Conservation (phyloP, 192 early-diverging fungal genomes). For the Dissophora globulifera region DNA sequence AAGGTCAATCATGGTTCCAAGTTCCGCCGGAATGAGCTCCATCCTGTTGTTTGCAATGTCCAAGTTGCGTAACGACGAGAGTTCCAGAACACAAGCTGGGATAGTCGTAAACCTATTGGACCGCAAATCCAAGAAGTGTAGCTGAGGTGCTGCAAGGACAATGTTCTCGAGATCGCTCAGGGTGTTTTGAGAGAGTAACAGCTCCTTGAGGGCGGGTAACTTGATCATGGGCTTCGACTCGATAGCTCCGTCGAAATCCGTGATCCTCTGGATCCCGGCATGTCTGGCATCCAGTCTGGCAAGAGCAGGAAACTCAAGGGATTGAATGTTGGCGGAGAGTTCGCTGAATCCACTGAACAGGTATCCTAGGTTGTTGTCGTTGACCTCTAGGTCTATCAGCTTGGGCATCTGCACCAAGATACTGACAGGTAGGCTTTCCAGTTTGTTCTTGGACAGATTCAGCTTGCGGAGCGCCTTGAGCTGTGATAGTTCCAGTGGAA, state of each 20-base stretch:
- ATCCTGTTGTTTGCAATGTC: conserved; percentile 63
- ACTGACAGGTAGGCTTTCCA: conserved; percentile 42
- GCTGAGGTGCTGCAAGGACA: conserved; percentile 29
- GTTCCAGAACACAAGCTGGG: conserved; percentile 49
- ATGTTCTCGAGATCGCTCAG: conserved; percentile 47
- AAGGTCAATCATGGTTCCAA: conserved; percentile 58
- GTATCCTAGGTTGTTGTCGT: conserved; percentile 43
- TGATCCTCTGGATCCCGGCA: conserved; percentile 41
- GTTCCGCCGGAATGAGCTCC: conserved; percentile 50
- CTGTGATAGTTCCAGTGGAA: conserved; percentile 52
- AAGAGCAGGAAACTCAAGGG: conserved; percentile 1
- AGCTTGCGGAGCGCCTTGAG: conserved; percentile 52
- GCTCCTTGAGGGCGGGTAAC: conserved; percentile 57
- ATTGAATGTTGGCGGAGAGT: neutral
- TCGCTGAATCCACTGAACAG: conserved; percentile 43
- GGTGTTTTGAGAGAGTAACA: conserved; percentile 53
- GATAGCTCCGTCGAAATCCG: conserved; percentile 32
- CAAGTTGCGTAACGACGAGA: conserved; percentile 55
- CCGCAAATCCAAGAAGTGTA: conserved; percentile 57
- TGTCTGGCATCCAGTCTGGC: conserved; percentile 38
- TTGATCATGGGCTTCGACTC: conserved; percentile 34
- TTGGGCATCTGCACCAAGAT: conserved; percentile 54
- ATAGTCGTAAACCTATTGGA: conserved; percentile 56
- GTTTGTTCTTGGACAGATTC: conserved; percentile 55
- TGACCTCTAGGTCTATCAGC: conserved; percentile 55